Evolutionary conservation across 1,284 basidiomycete genomes (phyloP).

Genomic region (Coniferiporia weirii): DNA sequence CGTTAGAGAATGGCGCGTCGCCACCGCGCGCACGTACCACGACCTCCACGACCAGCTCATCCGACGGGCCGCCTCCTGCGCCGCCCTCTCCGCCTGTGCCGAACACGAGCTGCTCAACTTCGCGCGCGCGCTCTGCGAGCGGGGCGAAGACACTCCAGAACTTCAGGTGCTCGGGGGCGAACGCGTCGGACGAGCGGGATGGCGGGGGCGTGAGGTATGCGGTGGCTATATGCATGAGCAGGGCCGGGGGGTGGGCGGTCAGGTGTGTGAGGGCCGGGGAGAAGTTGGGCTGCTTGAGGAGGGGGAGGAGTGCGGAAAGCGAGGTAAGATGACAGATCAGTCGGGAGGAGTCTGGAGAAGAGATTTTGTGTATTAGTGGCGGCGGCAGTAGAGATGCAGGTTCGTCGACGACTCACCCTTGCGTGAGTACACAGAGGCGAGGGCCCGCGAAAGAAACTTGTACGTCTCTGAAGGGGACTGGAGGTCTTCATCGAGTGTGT

Average conservation of each 20-base stretch:
- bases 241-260: slow-evolving; percentile 57
- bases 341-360: slow-evolving; percentile 49
- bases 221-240: slow-evolving; percentile 58
- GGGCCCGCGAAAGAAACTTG: slow-evolving; percentile 43
- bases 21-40: slow-evolving; percentile 40
- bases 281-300: slow-evolving; percentile 58
- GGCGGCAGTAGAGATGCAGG: slow-evolving; percentile 23
- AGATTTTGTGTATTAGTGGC: slow-evolving; percentile 3
- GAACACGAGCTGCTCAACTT: slow-evolving; percentile 57
- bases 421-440: slow-evolving; percentile 38
- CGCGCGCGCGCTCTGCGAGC: slow-evolving; percentile 52
- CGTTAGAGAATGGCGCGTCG: not conserved
- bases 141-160: slow-evolving; percentile 75
- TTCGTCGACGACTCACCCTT: slow-evolving; percentile 31
- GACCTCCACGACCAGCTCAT: slow-evolving; percentile 60
- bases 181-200: slow-evolving; percentile 45
- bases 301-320: slow-evolving; percentile 45
- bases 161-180: slow-evolving; percentile 51
- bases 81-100: slow-evolving; percentile 49
- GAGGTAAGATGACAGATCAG: slow-evolving; percentile 60
- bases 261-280: slow-evolving; percentile 63
- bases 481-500: slow-evolving; percentile 54
- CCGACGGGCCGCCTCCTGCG: slow-evolving; percentile 23
- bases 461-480: slow-evolving; percentile 50
- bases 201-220: slow-evolving; percentile 68